Base-by-base conservation (phyloP, 257 asterid genomes). In the Rhazya stricta region DNA sequence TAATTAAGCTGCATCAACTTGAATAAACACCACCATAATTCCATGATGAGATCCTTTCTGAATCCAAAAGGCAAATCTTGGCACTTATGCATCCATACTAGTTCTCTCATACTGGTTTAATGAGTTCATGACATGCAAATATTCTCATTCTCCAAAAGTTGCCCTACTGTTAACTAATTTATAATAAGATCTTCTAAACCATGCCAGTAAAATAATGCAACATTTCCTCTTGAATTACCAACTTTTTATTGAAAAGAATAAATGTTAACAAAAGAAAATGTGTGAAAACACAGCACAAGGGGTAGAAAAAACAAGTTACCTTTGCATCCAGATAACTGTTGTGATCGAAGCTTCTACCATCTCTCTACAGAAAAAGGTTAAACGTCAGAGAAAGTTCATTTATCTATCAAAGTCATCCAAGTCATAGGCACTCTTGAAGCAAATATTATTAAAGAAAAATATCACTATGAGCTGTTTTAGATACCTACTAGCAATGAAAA, bases 301-400 rank as follows among this genome's bases (percentile, higher is more conserved):
- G 45, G 43, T 29, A 48, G 67, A 69, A 61, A 63, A 69, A 46
- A 67, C 62, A 36, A 45, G 61, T 53, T 61, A 95, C 99, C 99
- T 95, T 88, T 6, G 98, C 96, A 23, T 92, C 97, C 76, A 92
- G 82, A 82, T 95, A 95, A 80, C 77, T 95, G 76, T 85, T 74
- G 85, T 81, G 83, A 87, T 95, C 99, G 30, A 82, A 79, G 83
- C 86, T 95, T 43, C 77, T 81, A 23, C 99, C 98, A 71, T 92
- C 96, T 86, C 85, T 91, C 99, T 95, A 96, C 89, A 84, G 50
- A 51, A 53, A 67, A 78, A 69, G 74, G 69, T n/a, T 34, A 78
- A 76, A 74, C 18, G 67, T 75, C 73, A 73, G 50, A 34, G 16
- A 66, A 66, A 37, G 7, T 32, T 32, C 39, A 60, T 60, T 29